Conservation (phyloP, 177 flowering plant genomes). For the Vitis hybrid region DNA sequence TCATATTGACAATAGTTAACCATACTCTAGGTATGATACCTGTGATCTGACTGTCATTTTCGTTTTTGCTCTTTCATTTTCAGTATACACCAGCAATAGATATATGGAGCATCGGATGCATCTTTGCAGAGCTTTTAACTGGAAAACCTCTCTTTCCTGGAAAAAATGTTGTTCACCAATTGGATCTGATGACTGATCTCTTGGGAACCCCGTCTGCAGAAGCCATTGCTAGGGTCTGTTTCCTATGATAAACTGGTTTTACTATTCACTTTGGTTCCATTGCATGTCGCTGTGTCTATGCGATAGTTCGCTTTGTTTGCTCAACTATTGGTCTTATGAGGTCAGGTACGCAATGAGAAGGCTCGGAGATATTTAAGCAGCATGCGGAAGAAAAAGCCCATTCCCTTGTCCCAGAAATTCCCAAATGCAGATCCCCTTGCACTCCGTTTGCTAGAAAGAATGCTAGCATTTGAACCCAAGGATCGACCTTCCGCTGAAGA, state of each 20-base stretch:
- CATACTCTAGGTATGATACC: background rate
- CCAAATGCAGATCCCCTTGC: conserved; percentile 96
- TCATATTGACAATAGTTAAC: too few relatives aligned
- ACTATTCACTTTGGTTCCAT: background rate
- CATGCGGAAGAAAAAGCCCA: conserved; percentile 83
- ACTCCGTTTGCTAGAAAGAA: conserved; percentile 80
- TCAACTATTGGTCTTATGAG: background rate
- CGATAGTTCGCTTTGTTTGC: background rate
- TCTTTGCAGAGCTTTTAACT: conserved; percentile 86
- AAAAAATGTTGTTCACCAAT: conserved; percentile 94
- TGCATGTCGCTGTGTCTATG: background rate
- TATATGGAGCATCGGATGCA: conserved; percentile 97
- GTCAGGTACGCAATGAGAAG: conserved; percentile 92
- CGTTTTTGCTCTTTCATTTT: conserved; percentile 16
- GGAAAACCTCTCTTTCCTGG: conserved; percentile 99
- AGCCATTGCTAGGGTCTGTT: conserved; percentile 78
- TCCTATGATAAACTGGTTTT: conserved; percentile 11
- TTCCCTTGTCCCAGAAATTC: conserved; percentile 85
- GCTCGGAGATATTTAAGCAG: conserved; percentile 93
- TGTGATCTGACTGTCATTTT: background rate
- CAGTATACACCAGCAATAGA: conserved; percentile 99
- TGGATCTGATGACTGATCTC: conserved; percentile 93
- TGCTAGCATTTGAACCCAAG: conserved; percentile 96
- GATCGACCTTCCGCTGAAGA: conserved; percentile 96
- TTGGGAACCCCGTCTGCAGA: conserved; percentile 90